Evolutionary conservation across 225 moss, liverwort and hornwort species (phyloP).

Genomic region (Rhytidiadelphus loreus): DNA sequence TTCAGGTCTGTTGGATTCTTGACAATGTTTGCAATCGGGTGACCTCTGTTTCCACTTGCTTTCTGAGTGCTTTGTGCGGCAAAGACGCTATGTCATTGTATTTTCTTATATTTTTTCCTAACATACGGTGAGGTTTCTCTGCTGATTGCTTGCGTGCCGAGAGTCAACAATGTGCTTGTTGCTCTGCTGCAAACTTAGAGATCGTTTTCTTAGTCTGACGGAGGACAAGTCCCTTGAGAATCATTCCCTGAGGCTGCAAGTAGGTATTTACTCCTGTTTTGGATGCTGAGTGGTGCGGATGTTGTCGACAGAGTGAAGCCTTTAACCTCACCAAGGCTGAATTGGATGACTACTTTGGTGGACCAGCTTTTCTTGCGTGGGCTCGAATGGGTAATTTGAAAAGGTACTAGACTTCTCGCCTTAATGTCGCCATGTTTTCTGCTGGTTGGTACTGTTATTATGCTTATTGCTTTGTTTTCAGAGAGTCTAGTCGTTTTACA

Average conservation of each 20-base stretch:
- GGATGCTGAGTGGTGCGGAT: not conserved
- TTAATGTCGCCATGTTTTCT: not conserved
- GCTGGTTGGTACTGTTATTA: not conserved
- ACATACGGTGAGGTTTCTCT: not conserved
- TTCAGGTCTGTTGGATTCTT: constrained; percentile 46
- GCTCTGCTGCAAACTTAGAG: not conserved
- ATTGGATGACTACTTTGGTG: constrained; percentile 81
- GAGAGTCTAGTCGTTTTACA: not conserved
- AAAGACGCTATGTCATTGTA: not conserved
- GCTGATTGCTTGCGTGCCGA: not conserved
- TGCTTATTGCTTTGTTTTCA: not conserved
- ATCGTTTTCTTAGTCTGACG: not conserved
- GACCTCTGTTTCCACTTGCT: not conserved
- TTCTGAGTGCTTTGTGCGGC: not conserved
- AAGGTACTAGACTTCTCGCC: constrained; percentile 26
- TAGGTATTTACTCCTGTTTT: not conserved
- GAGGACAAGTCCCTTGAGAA: not conserved
- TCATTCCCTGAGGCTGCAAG: not conserved
- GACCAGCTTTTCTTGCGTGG: constrained; percentile 94
- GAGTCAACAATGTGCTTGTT: not conserved
- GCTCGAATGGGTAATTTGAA: constrained; percentile 90
- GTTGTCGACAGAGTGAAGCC: constrained; percentile 35
- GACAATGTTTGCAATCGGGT: not conserved
- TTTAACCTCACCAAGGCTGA: constrained; percentile 72
- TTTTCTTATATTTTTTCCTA: not conserved